Conservation (phyloP, 2,329 filamentous ascomycete species). For the Penicillium fuscoglaucum region DNA sequence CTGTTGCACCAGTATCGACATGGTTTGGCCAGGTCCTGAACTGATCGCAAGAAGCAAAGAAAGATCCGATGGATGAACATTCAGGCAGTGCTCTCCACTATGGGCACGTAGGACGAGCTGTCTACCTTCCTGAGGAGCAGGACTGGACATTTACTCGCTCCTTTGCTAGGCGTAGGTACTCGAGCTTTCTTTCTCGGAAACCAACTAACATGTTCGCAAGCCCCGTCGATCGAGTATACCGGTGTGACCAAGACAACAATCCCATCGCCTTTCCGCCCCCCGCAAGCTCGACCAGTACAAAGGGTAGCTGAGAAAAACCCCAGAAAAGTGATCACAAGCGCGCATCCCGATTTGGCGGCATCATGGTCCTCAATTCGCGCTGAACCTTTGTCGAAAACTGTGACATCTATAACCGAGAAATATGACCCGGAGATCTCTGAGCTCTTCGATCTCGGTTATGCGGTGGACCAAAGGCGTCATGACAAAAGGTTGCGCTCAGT, state of each 20-base stretch:
- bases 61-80: conserved; percentile 60
- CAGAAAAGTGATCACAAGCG: conserved; percentile 28
- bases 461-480: conserved; percentile 40
- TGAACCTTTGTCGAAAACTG: conserved; percentile 36
- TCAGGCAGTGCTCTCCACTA: conserved; percentile 54
- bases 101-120: conserved; percentile 56
- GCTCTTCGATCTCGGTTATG: conserved; percentile 53
- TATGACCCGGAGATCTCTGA: conserved; percentile 41
- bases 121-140: conserved; percentile 51
- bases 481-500: conserved; percentile 30
- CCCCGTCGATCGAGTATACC: conserved; percentile 30
- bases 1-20: conserved; percentile 24
- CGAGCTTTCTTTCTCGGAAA: neutral
- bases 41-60: conserved; percentile 33
- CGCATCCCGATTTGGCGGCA: conserved; percentile 40
- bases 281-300: conserved; percentile 9
- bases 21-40: conserved; percentile 29
- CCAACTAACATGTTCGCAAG: conserved; percentile 17
- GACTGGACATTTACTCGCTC: conserved; percentile 53
- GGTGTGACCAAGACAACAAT: conserved; percentile 33
- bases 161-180: conserved; percentile 30
- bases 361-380: conserved; percentile 32
- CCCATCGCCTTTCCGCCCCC: conserved; percentile 21
- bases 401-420: conserved; percentile 29
- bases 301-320: conserved; percentile 18